Evolutionary conservation across 78 protist species (phyloP).

Genomic region (Speleostelium caveatum): DNA sequence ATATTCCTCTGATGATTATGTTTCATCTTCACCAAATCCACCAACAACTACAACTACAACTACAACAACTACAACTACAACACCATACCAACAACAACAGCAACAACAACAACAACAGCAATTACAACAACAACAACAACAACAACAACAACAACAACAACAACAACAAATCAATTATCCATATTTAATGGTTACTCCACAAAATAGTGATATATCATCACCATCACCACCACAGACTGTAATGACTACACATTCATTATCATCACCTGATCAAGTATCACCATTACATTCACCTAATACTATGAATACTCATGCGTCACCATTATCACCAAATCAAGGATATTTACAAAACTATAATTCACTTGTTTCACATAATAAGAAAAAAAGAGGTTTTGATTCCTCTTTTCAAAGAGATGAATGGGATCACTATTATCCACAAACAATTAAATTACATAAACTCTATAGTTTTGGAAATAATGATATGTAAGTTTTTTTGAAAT

Average conservation of each 20-base stretch:
- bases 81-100: not conserved
- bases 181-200: slow-evolving; percentile 7
- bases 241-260: not conserved
- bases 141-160: not conserved
- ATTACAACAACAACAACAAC: not conserved
- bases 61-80: not conserved
- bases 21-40: no score
- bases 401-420: slow-evolving; percentile 57
- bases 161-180: not conserved
- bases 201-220: slow-evolving; percentile 15
- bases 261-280: slow-evolving; percentile 19
- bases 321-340: not conserved
- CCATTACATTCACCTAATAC: slow-evolving; percentile 16
- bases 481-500: slow-evolving; percentile 8
- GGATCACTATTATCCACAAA: slow-evolving; percentile 44
- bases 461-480: slow-evolving; percentile 27
- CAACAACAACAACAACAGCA: no score
- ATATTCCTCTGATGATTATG: no score
- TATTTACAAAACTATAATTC: slow-evolving; percentile 5
- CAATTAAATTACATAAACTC: not conserved
- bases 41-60: slow-evolving; percentile 2
- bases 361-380: not conserved
- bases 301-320: slow-evolving; percentile 1
- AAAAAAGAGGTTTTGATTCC: slow-evolving; percentile 56
- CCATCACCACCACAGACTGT: slow-evolving; percentile 8